These are phyloP conservation scores for Podaxis sp. DNA, from an alignment of 768 basidiomycete species.

Conservation along the genomic window DNA sequence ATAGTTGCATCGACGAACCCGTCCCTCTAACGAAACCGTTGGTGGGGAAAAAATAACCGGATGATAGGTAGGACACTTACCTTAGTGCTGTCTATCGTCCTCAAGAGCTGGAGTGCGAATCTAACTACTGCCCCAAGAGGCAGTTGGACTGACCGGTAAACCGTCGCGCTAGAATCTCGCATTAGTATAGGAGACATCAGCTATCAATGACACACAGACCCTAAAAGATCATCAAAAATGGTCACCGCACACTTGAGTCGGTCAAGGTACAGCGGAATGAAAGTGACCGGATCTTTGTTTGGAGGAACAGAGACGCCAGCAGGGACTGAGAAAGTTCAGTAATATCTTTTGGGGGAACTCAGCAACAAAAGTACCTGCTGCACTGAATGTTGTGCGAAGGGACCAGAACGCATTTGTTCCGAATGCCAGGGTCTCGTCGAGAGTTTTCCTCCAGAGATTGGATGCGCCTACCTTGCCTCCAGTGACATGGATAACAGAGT, in stretches of 20 bases:
- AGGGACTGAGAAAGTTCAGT: slow-evolving; percentile 1
- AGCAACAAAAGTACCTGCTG: slow-evolving; percentile 36
- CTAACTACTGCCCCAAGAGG: slow-evolving; percentile 65
- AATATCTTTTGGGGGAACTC: neutral
- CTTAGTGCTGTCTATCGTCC: slow-evolving; percentile 30
- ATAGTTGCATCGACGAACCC: slow-evolving; percentile 49
- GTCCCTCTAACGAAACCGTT: slow-evolving; percentile 38
- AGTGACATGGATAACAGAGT: slow-evolving; percentile 62
- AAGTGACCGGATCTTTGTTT: slow-evolving; percentile 45
- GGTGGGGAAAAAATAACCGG: slow-evolving; percentile 8
- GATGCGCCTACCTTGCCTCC: slow-evolving; percentile 80
- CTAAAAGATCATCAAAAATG: slow-evolving; percentile 59
- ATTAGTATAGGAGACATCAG: neutral
- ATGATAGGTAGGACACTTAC: slow-evolving; percentile 22
- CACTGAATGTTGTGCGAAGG: slow-evolving; percentile 60
- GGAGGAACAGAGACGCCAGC: slow-evolving; percentile 10
- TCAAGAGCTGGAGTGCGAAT: slow-evolving; percentile 49
- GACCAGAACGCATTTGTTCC: slow-evolving; percentile 62
- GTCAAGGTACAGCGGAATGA: slow-evolving; percentile 59
- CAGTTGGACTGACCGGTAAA: slow-evolving; percentile 62
- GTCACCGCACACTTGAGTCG: slow-evolving; percentile 55
- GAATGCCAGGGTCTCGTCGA: slow-evolving; percentile 68
- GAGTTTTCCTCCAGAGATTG: slow-evolving; percentile 69
- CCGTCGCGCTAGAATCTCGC: slow-evolving; percentile 44
- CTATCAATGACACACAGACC: neutral